Conservation (phyloP, 768 basidiomycete genomes). For the Panellus pusillus region DNA sequence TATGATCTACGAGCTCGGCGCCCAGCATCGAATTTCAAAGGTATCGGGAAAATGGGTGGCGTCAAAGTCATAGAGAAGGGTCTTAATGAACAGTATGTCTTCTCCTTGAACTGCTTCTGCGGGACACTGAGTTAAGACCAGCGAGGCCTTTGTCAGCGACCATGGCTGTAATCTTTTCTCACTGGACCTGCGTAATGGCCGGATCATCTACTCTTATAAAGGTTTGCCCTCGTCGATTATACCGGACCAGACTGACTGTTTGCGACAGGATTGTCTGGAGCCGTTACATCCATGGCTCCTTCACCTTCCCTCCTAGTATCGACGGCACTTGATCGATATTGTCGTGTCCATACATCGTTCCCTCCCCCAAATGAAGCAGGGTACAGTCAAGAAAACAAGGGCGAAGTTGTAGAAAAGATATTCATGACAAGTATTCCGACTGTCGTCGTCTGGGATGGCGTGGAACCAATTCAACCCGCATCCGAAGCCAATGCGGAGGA, state of each 20-base stretch:
- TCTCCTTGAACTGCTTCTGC: background rate
- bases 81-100: slow-evolving; percentile 59
- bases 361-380: slow-evolving; percentile 49
- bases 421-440: slow-evolving; percentile 67
- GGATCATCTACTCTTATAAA: slow-evolving; percentile 65
- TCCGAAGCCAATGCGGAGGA: slow-evolving; percentile 36
- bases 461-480: slow-evolving; percentile 8
- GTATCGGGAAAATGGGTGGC: slow-evolving; percentile 59
- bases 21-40: slow-evolving; percentile 69
- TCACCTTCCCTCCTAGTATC: slow-evolving; percentile 58
- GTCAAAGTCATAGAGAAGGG: slow-evolving; percentile 61
- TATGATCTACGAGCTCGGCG: slow-evolving; percentile 75
- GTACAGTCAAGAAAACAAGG: slow-evolving; percentile 56
- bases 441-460: slow-evolving; percentile 61
- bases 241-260: background rate
- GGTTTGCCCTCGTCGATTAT: slow-evolving; percentile 35
- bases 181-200: slow-evolving; percentile 69
- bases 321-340: slow-evolving; percentile 65
- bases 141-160: slow-evolving; percentile 73
- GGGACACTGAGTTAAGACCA: slow-evolving; percentile 28
- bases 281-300: slow-evolving; percentile 63
- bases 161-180: slow-evolving; percentile 61
- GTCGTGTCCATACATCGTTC: slow-evolving; percentile 65
- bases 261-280: slow-evolving; percentile 65
- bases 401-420: slow-evolving; percentile 60